Conservation (phyloP, 345 rosid genomes). For the Salix purpurea region DNA sequence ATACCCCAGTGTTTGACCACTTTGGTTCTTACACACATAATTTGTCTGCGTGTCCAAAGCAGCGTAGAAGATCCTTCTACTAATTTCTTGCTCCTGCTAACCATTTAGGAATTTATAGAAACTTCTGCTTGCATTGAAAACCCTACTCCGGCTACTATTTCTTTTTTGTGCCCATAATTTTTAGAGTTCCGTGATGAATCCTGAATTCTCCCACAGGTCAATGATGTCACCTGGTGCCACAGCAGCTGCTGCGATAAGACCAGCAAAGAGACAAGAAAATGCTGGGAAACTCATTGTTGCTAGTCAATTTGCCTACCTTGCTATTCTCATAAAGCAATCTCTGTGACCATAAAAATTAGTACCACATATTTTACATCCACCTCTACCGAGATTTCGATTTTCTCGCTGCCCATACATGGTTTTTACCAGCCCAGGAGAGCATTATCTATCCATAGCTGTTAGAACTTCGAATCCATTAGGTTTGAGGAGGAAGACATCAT, state of each 20-base stretch:
- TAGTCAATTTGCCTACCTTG: slow-evolving; percentile 12
- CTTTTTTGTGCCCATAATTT: too few relatives aligned
- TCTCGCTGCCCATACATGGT: slow-evolving; percentile 1
- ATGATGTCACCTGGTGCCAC: slow-evolving; percentile 66
- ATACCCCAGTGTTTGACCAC: too few relatives aligned
- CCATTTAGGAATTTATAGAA: slow-evolving; percentile 45
- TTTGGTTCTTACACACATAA: not conserved
- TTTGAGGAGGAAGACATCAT: slow-evolving; percentile 61
- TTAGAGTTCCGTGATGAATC: too few relatives aligned
- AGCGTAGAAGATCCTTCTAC: not conserved
- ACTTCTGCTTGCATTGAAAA: slow-evolving; percentile 45
- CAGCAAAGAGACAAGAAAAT: slow-evolving; percentile 51
- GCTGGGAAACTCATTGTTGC: slow-evolving; percentile 54
- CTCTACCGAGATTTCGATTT: not conserved
- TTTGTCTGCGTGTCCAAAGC: not conserved
- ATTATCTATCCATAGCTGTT: slow-evolving; percentile 55
- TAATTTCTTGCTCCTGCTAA: not conserved
- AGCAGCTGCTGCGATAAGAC: slow-evolving; percentile 44
- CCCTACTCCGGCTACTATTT: slow-evolving; percentile 21
- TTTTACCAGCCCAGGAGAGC: slow-evolving; percentile 67
- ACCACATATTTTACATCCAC: not conserved
- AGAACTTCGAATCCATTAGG: slow-evolving; percentile 67
- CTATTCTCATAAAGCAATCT: not conserved
- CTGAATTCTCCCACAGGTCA: slow-evolving; percentile 22
- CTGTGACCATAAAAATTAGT: not conserved